phyloP scores from a whole-genome alignment of 768 basidiomycete species.

The Dendrothele bispora region DNA sequence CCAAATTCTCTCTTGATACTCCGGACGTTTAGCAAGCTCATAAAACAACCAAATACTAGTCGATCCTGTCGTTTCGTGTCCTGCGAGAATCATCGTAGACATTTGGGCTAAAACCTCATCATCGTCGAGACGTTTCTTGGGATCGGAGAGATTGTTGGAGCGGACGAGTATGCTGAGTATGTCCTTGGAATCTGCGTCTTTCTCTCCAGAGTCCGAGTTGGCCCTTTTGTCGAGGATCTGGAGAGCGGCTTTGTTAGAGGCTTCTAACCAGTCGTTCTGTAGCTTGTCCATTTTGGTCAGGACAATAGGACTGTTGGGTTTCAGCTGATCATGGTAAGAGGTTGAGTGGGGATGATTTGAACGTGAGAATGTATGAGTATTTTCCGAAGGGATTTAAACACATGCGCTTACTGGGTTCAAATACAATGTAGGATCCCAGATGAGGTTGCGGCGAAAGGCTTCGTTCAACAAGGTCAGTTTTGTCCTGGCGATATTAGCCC shows the following conservation, averaged over 20 bases:
- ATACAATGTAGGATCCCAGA: neutral
- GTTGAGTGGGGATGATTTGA: neutral
- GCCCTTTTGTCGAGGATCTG: neutral
- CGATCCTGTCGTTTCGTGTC: conserved; percentile 63
- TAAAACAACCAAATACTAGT: conserved; percentile 60
- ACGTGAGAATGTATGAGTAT: conserved; percentile 2
- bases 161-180: conserved; percentile 33
- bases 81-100: conserved; percentile 46
- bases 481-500: neutral
- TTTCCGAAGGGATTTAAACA: no score
- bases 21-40: conserved; percentile 57
- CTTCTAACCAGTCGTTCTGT: neutral
- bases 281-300: neutral
- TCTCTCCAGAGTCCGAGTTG: neutral
- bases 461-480: neutral
- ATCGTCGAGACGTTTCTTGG: conserved; percentile 25
- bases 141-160: conserved; percentile 28
- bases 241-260: neutral
- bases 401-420: neutral
- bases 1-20: conserved; percentile 62
- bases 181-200: conserved; percentile 18
- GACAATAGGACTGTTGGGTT: neutral
- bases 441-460: neutral
- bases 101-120: conserved; percentile 32
- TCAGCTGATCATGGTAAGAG: neutral